Percentiles rank a stretch among this genome's conserved stretches.
Conservation (phyloP, 2,329 filamentous ascomycete species). For the Knufia fluminis region DNA sequence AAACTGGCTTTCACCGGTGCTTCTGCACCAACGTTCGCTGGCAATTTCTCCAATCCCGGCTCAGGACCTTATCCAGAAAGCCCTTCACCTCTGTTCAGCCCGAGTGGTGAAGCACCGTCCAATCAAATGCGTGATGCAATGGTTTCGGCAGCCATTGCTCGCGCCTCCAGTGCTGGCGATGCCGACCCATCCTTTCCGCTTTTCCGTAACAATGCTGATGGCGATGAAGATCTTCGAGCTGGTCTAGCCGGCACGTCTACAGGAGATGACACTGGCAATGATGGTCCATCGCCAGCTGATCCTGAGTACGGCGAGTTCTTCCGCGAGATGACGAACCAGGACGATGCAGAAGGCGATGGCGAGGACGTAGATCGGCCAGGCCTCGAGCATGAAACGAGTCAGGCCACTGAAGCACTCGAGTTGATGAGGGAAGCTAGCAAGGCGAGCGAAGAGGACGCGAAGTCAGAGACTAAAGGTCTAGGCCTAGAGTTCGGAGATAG, state of each 20-base stretch:
- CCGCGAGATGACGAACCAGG: slow-evolving; percentile 38
- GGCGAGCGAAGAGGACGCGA: slow-evolving; percentile 16
- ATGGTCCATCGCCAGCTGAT: slow-evolving; percentile 23
- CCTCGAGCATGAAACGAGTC: slow-evolving; percentile 32
- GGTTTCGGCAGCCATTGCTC: slow-evolving; percentile 13
- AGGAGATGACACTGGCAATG: slow-evolving; percentile 28
- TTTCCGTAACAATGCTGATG: slow-evolving; percentile 21
- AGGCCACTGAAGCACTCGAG: slow-evolving; percentile 40
- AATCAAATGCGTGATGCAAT: slow-evolving; percentile 18
- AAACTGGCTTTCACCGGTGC: slow-evolving; percentile 22
- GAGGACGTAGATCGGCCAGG: slow-evolving; percentile 12
- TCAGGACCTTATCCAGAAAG: slow-evolving; percentile 34
- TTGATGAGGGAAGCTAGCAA: slow-evolving; percentile 20
- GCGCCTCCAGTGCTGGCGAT: slow-evolving; percentile 18
- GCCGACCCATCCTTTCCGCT: slow-evolving; percentile 26
- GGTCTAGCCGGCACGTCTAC: slow-evolving; percentile 27
- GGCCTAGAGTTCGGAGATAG: not conserved
- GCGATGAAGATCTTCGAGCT: slow-evolving; percentile 21
- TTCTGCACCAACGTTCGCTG: slow-evolving; percentile 20
- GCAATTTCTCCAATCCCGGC: slow-evolving; percentile 26
- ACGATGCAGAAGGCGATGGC: slow-evolving; percentile 28
- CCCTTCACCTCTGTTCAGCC: slow-evolving; percentile 35
- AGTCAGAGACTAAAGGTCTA: not conserved
- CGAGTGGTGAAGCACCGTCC: slow-evolving; percentile 24
- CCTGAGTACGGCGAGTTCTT: slow-evolving; percentile 34